These are phyloP conservation scores for Gossypioides kirkii DNA, from an alignment of 345 rosid genomes.

Conservation along the genomic window DNA sequence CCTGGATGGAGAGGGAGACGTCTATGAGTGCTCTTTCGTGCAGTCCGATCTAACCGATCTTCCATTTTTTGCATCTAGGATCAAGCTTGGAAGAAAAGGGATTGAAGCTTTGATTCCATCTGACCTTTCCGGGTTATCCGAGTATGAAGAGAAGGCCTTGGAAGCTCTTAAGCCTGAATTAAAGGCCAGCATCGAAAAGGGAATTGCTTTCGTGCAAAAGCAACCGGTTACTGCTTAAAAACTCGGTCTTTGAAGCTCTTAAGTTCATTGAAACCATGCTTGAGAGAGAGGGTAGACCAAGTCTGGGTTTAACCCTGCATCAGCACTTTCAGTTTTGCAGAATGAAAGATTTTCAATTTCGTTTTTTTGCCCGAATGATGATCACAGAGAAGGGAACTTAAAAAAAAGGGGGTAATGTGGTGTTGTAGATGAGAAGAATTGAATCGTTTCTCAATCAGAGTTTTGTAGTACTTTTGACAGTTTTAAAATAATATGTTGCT, in stretches of 20 bases:
- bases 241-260: conserved; percentile 2
- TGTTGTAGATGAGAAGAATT: conserved; percentile 26
- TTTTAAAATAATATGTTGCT: conserved; percentile 26
- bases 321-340: conserved; percentile 31
- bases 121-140: conserved; percentile 67
- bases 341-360: conserved; percentile 12
- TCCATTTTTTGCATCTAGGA: conserved; percentile 85
- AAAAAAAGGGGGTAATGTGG: conserved; percentile 14
- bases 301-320: conserved; percentile 16
- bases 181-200: conserved; percentile 85
- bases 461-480: conserved; percentile 14
- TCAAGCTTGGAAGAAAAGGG: conserved; percentile 81
- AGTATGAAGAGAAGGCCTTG: conserved; percentile 77
- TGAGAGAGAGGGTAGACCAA: not conserved
- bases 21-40: conserved; percentile 77
- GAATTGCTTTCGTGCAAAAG: conserved; percentile 65
- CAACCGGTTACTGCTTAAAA: conserved; percentile 48
- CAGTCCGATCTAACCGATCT: conserved; percentile 72
- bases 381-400: not conserved
- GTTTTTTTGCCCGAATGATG: not conserved
- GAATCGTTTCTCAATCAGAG: conserved; percentile 6
- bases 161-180: conserved; percentile 76
- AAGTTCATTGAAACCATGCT: conserved; percentile 6
- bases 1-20: conserved; percentile 82
- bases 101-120: conserved; percentile 70